phyloP scores from a whole-genome alignment of 1,284 basidiomycete genomes.

The Gomphus bonarii region DNA sequence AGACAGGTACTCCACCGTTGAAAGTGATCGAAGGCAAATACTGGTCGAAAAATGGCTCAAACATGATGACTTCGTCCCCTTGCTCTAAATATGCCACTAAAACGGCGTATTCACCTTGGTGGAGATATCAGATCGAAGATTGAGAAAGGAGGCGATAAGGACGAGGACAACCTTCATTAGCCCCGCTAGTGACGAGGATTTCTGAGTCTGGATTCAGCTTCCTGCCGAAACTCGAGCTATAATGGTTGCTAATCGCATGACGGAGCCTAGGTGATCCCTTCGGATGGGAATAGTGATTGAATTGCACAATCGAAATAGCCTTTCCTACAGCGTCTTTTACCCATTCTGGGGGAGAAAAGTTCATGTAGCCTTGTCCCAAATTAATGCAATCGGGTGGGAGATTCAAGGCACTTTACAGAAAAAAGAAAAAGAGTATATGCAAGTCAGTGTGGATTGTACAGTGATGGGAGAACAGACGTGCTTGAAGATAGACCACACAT shows the following conservation, averaged over 20 bases:
- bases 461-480: slow-evolving; percentile 27
- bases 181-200: slow-evolving; percentile 91
- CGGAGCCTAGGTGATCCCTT: slow-evolving; percentile 79
- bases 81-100: slow-evolving; percentile 81
- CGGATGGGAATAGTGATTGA: slow-evolving; percentile 89
- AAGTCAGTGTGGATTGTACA: background rate
- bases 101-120: slow-evolving; percentile 79
- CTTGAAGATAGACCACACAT: slow-evolving; percentile 94
- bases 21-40: slow-evolving; percentile 89
- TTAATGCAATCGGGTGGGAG: slow-evolving; percentile 83
- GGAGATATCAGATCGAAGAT: slow-evolving; percentile 1
- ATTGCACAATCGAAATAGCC: slow-evolving; percentile 55
- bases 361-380: slow-evolving; percentile 93
- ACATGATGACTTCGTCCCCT: slow-evolving; percentile 96
- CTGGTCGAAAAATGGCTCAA: slow-evolving; percentile 98
- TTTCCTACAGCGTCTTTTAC: slow-evolving; percentile 67
- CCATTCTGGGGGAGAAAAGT: slow-evolving; percentile 80
- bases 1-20: slow-evolving; percentile 89
- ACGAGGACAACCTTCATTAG: slow-evolving; percentile 70
- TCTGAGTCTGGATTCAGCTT: slow-evolving; percentile 79
- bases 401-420: slow-evolving; percentile 57
- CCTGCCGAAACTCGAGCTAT: slow-evolving; percentile 61
- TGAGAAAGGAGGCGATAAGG: background rate
- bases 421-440: slow-evolving; percentile 1
- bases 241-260: slow-evolving; percentile 75